These are phyloP conservation scores for Priceomyces melissophilus DNA, from an alignment of 805 yeast species.

Conservation along the genomic window DNA sequence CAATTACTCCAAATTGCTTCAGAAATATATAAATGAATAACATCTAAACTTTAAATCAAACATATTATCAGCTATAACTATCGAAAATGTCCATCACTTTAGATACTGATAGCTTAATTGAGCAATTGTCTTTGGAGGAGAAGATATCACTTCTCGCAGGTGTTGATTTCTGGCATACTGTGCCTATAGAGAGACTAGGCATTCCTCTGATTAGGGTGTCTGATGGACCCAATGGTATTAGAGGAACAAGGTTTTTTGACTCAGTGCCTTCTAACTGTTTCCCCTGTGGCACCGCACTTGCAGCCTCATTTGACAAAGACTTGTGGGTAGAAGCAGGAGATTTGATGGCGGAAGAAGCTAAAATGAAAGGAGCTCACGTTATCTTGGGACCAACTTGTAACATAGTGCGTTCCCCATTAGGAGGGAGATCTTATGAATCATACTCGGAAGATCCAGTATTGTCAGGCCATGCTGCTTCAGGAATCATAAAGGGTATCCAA, in stretches of 20 bases:
- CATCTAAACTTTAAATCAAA: too few species aligned
- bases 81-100: background rate
- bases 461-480: constrained; percentile 23
- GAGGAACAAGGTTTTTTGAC: constrained; percentile 28
- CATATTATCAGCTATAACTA: too few species aligned
- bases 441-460: constrained; percentile 32
- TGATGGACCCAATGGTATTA: constrained; percentile 33
- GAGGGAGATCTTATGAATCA: constrained; percentile 34
- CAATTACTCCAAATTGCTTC: too few species aligned
- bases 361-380: constrained; percentile 26
- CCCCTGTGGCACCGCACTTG: constrained; percentile 34
- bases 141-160: constrained; percentile 28
- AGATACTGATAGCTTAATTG: constrained; percentile 21
- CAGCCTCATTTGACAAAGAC: constrained; percentile 26
- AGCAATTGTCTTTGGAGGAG: constrained; percentile 23
- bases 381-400: constrained; percentile 32
- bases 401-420: constrained; percentile 32
- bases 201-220: constrained; percentile 45
- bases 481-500: constrained; percentile 29
- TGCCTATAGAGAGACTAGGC: constrained; percentile 32
- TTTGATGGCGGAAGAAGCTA: constrained; percentile 32
- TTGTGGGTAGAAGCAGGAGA: constrained; percentile 26
- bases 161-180: constrained; percentile 51
- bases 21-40: too few species aligned
- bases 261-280: constrained; percentile 30